Base-by-base conservation (phyloP, 2,329 filamentous ascomycete genomes). In the Atkinsonella hypoxylon region DNA sequence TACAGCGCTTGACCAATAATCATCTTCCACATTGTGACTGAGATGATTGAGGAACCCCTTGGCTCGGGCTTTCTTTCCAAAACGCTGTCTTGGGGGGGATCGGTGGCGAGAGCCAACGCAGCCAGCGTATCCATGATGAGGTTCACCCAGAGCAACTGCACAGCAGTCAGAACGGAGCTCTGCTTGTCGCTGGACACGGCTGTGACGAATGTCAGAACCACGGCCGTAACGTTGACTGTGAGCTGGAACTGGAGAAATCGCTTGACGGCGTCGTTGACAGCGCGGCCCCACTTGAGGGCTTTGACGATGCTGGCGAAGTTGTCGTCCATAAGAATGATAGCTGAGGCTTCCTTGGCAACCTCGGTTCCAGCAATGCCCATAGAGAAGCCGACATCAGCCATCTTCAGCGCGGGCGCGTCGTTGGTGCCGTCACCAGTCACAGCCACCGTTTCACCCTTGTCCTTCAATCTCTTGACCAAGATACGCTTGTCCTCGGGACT, bases 1-100 rank as follows among this genome's bases (percentile, higher is more conserved):
- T 93, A 97, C 52, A 95, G 75, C 1, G 89, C 82, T 66, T 97
- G 89, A 2, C 90, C 91, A 43, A 95, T 77, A 55, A 97, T 96
- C 91, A 97, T 97, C 75, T 97, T 97, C 91, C 91, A 95, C 91
- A 97, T 97, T 17, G 85, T 90, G 34, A 85, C 73, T 1, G 89
- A 94, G 59, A 97, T 93, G 54, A 82, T 80, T 41, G 74, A 72
- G 4, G 76, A 64, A 22, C 73, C 75, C 61, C 76, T 77, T 53
- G 68, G 73, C 61, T 81, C 78, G 1, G 78, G 78, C 66, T 88
- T 89, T 51, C 89, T 81, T 58, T 95, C 74, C 47, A 95, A 71
- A 26, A 95, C 83, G 57, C 81, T 85, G 48, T 86, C 83, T 12
- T 85, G 85, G 0, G 89, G 89, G n/a, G 89, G 87, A 63, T 95